Percentiles rank a stretch among this genome's conserved stretches.
Evolutionary conservation across 2,329 filamentous ascomycete species (phyloP).

Genomic region (Aspergillus carbonarius): DNA sequence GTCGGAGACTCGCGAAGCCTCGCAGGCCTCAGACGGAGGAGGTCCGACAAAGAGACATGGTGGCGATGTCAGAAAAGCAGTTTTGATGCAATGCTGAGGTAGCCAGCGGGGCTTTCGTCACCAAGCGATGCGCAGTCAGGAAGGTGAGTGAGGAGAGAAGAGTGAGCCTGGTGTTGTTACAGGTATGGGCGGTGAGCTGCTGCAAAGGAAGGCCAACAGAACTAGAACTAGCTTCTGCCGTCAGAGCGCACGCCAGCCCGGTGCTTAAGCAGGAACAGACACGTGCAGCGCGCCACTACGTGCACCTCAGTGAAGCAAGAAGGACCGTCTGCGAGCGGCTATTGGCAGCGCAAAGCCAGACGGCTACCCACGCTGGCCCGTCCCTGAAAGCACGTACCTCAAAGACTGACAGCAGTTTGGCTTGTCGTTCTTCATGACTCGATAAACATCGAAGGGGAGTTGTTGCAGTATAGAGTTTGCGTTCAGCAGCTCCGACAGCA

Average conservation of each 20-base stretch:
- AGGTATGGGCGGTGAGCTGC: constrained; percentile 17
- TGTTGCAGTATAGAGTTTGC: not conserved
- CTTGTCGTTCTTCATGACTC: not conserved
- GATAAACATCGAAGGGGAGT: not conserved
- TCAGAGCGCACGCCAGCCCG: constrained; percentile 1
- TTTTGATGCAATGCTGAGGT: not conserved
- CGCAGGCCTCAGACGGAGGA: constrained; percentile 8
- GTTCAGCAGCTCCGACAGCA: not conserved
- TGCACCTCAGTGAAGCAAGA: constrained; percentile 2
- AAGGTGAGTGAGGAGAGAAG: constrained; percentile 5
- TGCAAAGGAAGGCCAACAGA: constrained; percentile 4
- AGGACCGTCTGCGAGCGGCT: not conserved
- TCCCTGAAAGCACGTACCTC: not conserved
- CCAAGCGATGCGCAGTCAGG: not conserved
- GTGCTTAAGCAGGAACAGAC: not conserved
- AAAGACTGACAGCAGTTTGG: not conserved
- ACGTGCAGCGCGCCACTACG: not conserved
- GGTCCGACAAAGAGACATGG: constrained; percentile 11
- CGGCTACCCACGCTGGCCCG: not conserved
- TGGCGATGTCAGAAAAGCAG: constrained; percentile 5
- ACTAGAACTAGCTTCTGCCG: not conserved
- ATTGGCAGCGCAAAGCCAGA: not conserved
- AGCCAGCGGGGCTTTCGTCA: not conserved
- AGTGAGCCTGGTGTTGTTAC: constrained; percentile 4
- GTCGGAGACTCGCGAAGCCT: constrained; percentile 12